Base-by-base conservation (phyloP, 2,329 filamentous ascomycete species). In the Triangularia setosa region DNA sequence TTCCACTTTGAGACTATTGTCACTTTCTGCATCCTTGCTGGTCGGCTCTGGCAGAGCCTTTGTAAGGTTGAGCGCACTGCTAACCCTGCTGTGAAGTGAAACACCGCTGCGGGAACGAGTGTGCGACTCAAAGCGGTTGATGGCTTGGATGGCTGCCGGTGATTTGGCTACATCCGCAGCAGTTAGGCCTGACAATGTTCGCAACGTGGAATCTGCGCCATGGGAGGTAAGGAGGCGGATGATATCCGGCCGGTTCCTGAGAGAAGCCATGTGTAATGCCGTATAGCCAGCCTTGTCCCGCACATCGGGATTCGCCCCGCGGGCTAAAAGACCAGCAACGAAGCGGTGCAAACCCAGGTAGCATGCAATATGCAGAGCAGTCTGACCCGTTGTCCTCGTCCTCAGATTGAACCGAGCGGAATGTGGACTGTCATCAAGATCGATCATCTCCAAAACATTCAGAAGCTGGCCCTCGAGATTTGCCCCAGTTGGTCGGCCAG, bases 271-370 rank as follows among this genome's bases (percentile, higher is more conserved):
- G 75, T 96, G 91, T 79, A 96, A 83, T 14, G 92, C 87, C 4
- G 91, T 92, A 75, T 92, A 94, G 23, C 92, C 92, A 58, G 90
- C 89, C 67, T 87, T 89, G 73, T 96, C 92, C 62, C 87, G 84
- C 40, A 87, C 80, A 71, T 94, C 88, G 0, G 89, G 87, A 72
- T 90, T 89, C 21, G 91, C 91, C n/a, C 91, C 90, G 68, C 91
- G 85, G 9, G 88, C 90, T 21, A 96, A 79, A 25, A 96, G 82
- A 28, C 88, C 91, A 12, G 90, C 90, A 58, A 90, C 90, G 68
- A 96, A 89, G 56, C 90, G 85, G 67, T 88, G 85, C 69, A 92
- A 84, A 5, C 91, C 91, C 12, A 93, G 79, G 8, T 90, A 90
- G 69, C 88, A 91, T 1, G 90, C 91, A 67, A 93, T 80, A 72